These are phyloP conservation scores for Amaranthus cruentus DNA, from an alignment of 148 eudicot species.

Conservation along the genomic window DNA sequence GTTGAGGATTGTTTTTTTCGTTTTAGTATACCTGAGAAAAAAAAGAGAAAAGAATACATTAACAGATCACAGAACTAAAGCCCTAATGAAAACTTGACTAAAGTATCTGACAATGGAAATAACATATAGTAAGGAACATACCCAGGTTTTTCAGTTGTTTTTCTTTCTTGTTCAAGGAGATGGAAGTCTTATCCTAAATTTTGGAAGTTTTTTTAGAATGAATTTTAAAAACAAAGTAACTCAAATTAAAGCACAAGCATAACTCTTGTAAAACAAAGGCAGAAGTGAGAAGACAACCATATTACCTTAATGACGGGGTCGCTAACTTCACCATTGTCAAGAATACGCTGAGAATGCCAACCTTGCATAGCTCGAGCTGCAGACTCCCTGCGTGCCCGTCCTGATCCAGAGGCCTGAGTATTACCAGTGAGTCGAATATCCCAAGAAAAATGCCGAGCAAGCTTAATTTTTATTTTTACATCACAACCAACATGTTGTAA, in stretches of 20 bases:
- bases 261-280: neutral
- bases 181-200: constrained; percentile 62
- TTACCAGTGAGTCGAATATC: constrained; percentile 24
- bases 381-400: constrained; percentile 83
- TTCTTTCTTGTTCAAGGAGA: constrained; percentile 54
- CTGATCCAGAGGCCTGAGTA: constrained; percentile 71
- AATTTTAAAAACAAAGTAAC: too few species aligned
- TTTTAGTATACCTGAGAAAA: constrained; percentile 57
- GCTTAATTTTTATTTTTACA: neutral
- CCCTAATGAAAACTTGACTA: neutral
- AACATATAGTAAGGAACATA: constrained; percentile 18
- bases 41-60: neutral
- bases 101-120: neutral
- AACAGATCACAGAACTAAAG: neutral
- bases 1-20: constrained; percentile 61
- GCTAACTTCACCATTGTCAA: constrained; percentile 88
- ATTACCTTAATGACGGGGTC: constrained; percentile 58
- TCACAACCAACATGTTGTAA: neutral
- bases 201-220: neutral
- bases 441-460: neutral
- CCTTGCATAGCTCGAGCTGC: constrained; percentile 99
- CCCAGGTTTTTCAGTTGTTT: constrained; percentile 76
- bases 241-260: neutral
- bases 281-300: neutral
- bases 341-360: constrained; percentile 84